phyloP scores from a whole-genome alignment of 345 rosid species.

The Arabidopsis suecica region DNA sequence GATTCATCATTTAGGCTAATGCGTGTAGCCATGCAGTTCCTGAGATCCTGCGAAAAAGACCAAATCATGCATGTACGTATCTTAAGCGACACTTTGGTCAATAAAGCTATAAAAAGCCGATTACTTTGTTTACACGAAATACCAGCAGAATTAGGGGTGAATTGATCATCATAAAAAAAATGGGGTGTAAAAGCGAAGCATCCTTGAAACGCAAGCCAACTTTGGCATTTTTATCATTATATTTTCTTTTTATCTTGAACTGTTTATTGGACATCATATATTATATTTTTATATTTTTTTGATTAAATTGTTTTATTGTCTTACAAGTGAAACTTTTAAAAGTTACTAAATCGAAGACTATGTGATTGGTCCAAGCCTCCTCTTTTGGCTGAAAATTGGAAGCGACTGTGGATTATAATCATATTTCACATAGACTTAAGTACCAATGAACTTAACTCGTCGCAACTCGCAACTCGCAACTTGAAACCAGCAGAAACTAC shows the following conservation, averaged over 20 bases:
- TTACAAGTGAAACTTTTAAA: neutral
- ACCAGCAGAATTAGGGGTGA: conserved; percentile 20
- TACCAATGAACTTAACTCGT: neutral
- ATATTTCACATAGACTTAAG: neutral
- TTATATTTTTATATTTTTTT: neutral
- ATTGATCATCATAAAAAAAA: conserved; percentile 31
- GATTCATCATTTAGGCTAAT: conserved; percentile 38
- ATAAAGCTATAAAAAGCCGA: conserved; percentile 23
- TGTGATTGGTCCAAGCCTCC: neutral
- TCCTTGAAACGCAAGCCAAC: conserved; percentile 55
- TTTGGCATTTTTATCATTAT: conserved; percentile 28
- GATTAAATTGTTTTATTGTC: neutral
- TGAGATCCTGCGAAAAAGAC: conserved; percentile 40
- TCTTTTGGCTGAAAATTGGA: neutral
- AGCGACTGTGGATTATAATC: neutral
- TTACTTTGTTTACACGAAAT: conserved; percentile 48
- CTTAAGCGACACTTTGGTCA: conserved; percentile 45
- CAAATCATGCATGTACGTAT: conserved; percentile 46
- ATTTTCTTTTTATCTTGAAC: neutral
- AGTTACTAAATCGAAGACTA: neutral
- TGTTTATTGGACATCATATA: neutral
- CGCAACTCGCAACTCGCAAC: neutral
- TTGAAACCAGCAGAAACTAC: neutral
- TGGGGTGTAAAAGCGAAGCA: conserved; percentile 29
- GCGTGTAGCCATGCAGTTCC: conserved; percentile 50